Percentiles rank a stretch among this genome's conserved stretches.
These are phyloP conservation scores for Isatis tinctoria DNA, from an alignment of 345 rosid species.

Conservation along the genomic window DNA sequence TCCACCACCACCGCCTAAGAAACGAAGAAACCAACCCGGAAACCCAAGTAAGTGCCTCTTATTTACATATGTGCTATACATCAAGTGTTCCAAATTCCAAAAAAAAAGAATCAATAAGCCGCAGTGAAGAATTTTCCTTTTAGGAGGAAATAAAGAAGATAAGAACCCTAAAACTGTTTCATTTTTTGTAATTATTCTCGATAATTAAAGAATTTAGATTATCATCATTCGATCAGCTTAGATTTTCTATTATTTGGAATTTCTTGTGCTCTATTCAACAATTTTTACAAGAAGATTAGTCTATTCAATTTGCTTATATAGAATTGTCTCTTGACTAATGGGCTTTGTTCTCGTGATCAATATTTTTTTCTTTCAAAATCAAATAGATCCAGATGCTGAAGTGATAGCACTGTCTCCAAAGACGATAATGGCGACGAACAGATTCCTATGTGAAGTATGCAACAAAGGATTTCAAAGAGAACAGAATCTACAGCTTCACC, in stretches of 20 bases:
- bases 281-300: neutral
- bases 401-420: slow-evolving; percentile 80
- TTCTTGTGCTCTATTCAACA: neutral
- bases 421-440: slow-evolving; percentile 81
- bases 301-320: neutral
- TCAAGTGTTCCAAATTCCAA: neutral
- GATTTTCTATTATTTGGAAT: neutral
- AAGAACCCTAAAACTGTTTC: slow-evolving; percentile 13
- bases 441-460: slow-evolving; percentile 81
- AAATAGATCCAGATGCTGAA: slow-evolving; percentile 79
- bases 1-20: slow-evolving; percentile 56
- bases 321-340: neutral
- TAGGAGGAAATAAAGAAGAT: neutral
- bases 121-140: neutral
- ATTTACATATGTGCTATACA: neutral
- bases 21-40: slow-evolving; percentile 75
- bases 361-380: neutral
- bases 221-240: neutral
- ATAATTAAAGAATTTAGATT: neutral
- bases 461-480: slow-evolving; percentile 83
- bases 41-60: slow-evolving; percentile 58
- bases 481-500: slow-evolving; percentile 76
- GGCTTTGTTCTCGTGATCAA: neutral
- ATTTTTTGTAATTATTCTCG: neutral
- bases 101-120: neutral